Base-by-base conservation (phyloP, 176 grass and related monocot species). In the Aegilops speltoides region DNA sequence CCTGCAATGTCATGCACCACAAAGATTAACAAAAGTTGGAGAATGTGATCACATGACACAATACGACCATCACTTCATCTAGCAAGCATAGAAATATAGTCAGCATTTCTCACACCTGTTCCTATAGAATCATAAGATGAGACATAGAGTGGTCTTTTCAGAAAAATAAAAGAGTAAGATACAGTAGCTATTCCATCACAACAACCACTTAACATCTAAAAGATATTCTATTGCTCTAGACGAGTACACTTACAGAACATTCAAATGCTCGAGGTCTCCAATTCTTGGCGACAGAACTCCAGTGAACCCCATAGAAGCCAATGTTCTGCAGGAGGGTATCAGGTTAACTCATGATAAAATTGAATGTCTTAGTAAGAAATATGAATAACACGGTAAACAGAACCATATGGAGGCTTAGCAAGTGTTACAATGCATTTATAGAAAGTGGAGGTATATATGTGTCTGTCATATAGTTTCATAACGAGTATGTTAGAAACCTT, bases 271-370 rank as follows among this genome's bases (percentile, higher is more conserved):
- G 11, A 98, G 90, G 13, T 96, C 91, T 79, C 96, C 96, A 73
- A 98, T 98, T 89, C 89, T 91, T 91, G 93, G 82, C 52, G 96
- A 98, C 25, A 98, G 66, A 68, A 89, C 88, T 84, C 96, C 96
- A 71, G 85, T 93, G 86, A 98, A 98, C 83, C 96, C 96, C 90
- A 95, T 91, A 77, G 88, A 88, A 91, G 96, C 90, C 79, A 98
- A 87, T 86, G 96, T 96, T 88, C 96, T 98, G 91, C 88, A 88
- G 34, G 52, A 84, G 64, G 33, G 37, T 36, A 81, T 84, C 81
- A 68, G 46, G 68, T 79, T 65, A 68, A 87, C 66, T 87, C 43
- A 20, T 19, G 19, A 64, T 73, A 22, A 72, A 65, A 79, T 3
- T 52, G 66, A 22, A 60, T 33, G 1, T 64, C 6, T 38, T 78